phyloP scores from a whole-genome alignment of 139 green algal genomes.

The Volvox africanus region DNA sequence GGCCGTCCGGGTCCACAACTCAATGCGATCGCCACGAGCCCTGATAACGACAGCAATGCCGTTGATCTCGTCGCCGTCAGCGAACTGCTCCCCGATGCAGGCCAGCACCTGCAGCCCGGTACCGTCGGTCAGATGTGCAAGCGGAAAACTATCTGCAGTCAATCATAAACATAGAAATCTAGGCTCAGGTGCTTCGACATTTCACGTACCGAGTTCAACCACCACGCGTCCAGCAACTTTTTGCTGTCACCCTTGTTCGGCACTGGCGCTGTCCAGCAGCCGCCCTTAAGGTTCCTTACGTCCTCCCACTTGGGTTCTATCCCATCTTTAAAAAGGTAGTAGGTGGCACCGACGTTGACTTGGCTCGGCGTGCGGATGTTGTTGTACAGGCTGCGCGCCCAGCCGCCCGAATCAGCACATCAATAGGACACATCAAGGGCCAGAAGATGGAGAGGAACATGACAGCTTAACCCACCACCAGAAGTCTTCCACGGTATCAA shows the following conservation, averaged over 20 bases:
- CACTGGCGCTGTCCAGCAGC: slow-evolving; percentile 93
- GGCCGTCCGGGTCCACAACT: slow-evolving; percentile 96
- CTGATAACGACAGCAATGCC: slow-evolving; percentile 96
- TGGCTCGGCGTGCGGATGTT: slow-evolving; percentile 96
- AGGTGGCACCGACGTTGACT: slow-evolving; percentile 87
- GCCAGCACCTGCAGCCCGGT: slow-evolving; percentile 83
- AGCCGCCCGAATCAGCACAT: neutral
- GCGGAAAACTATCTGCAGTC: neutral
- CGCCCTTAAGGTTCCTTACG: slow-evolving; percentile 86
- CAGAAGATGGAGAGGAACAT: neutral
- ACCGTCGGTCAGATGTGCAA: neutral
- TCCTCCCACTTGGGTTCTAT: slow-evolving; percentile 99
- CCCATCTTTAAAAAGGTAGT: slow-evolving; percentile 97
- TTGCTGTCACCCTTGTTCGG: slow-evolving; percentile 71
- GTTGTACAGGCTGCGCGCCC: slow-evolving; percentile 94
- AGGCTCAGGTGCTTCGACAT: neutral
- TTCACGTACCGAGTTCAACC: slow-evolving; percentile 88
- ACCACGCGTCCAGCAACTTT: slow-evolving; percentile 90
- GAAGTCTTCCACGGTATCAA: slow-evolving; percentile 98
- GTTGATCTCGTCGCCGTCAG: slow-evolving; percentile 95
- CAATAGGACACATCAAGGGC: neutral
- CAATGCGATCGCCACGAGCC: slow-evolving; percentile 85
- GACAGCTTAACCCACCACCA: slow-evolving; percentile 88
- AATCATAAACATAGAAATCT: neutral
- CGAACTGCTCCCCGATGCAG: slow-evolving; percentile 99